Conservation (phyloP, 1,284 basidiomycete species). For the Trichosporon sp. region DNA sequence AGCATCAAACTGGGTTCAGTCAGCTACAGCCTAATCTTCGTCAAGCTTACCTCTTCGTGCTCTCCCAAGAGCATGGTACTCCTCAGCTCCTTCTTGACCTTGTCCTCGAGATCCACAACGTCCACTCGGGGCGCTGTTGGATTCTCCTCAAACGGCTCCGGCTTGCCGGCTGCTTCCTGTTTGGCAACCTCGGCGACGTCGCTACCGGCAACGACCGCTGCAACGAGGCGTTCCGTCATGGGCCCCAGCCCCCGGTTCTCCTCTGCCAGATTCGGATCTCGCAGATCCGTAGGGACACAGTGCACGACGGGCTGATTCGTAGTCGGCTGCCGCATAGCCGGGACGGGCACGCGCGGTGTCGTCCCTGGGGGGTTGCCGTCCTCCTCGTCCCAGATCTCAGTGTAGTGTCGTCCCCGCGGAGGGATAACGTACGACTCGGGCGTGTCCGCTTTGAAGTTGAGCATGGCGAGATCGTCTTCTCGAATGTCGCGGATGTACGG, state of each 20-base stretch:
- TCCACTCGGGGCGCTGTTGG: conserved; percentile 28
- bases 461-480: conserved; percentile 84
- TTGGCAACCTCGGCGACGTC: conserved; percentile 47
- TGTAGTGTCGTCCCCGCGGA: conserved; percentile 79
- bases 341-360: conserved; percentile 32
- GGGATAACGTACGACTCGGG: conserved; percentile 80
- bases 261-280: conserved; percentile 39
- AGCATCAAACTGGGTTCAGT: conserved; percentile 66
- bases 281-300: conserved; percentile 25
- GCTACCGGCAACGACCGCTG: conserved; percentile 59
- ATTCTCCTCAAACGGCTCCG: conserved; percentile 17
- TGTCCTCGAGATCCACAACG: conserved; percentile 53
- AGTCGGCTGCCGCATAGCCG: conserved; percentile 27
- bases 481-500: conserved; percentile 76
- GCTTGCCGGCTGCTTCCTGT: conserved; percentile 49
- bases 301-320: conserved; percentile 6
- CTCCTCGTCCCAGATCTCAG: conserved; percentile 85
- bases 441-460: conserved; percentile 78
- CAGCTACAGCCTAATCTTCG: background rate
- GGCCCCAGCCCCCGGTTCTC: conserved; percentile 41
- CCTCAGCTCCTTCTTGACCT: conserved; percentile 53
- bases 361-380: conserved; percentile 54
- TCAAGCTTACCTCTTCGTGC: conserved; percentile 49
- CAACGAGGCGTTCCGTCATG: conserved; percentile 56
- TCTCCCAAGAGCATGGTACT: conserved; percentile 52